Evolutionary conservation across 2,329 filamentous ascomycete species (phyloP).

Genomic region (Colletotrichum lini): DNA sequence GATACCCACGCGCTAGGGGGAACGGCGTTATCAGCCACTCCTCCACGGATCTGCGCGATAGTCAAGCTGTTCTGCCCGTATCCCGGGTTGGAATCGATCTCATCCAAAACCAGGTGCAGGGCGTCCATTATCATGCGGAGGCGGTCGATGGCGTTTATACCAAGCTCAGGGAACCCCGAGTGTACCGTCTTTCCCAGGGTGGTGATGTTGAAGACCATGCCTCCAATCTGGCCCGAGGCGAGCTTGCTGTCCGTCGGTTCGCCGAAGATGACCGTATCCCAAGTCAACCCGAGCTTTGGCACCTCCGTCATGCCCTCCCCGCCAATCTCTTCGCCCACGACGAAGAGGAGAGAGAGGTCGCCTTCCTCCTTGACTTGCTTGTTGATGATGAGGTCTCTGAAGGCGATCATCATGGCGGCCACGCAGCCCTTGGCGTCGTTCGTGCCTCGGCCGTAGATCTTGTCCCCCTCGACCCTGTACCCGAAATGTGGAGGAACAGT

Average conservation of each 20-base stretch:
- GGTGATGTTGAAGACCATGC: neutral
- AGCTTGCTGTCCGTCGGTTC: neutral
- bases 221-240: neutral
- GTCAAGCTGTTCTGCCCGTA: neutral
- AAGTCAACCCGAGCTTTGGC: neutral
- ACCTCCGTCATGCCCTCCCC: neutral
- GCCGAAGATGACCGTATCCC: neutral
- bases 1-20: neutral
- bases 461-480: neutral
- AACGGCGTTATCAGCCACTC: neutral
- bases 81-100: neutral
- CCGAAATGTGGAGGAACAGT: neutral
- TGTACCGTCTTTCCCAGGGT: neutral
- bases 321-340: neutral
- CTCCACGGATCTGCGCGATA: neutral
- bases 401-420: neutral
- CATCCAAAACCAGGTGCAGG: neutral
- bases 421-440: constrained; percentile 1
- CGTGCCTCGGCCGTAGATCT: neutral
- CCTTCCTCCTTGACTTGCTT: neutral
- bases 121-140: neutral
- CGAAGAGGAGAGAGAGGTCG: neutral
- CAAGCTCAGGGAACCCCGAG: neutral
- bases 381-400: neutral
- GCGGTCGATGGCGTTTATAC: neutral